phyloP scores from a whole-genome alignment of 2,329 filamentous ascomycete genomes.

The Rutstroemia sp. region DNA sequence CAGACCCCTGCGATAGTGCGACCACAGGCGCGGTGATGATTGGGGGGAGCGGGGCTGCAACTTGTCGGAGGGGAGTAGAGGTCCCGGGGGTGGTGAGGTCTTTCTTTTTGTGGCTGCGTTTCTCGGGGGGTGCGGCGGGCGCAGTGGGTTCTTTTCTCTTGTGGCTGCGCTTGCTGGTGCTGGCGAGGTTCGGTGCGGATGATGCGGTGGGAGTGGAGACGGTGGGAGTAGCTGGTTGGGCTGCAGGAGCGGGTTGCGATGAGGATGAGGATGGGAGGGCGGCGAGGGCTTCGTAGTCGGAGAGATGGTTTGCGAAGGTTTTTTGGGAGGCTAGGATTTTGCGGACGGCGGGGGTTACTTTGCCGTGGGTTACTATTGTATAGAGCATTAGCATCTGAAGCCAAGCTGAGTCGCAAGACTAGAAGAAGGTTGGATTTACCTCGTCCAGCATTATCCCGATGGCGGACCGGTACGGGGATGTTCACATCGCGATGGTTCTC shows the following conservation, averaged over 20 bases:
- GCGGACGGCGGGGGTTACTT: slow-evolving; percentile 48
- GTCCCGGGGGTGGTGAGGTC: slow-evolving; percentile 10
- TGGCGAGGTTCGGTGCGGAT: slow-evolving; percentile 16
- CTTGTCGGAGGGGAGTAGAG: not conserved
- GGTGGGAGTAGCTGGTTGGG: slow-evolving; percentile 9
- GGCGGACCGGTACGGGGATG: slow-evolving; percentile 60
- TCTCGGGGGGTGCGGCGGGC: not conserved
- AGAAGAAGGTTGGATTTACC: slow-evolving; percentile 22
- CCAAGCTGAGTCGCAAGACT: not conserved
- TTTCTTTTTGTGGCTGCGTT: slow-evolving; percentile 25
- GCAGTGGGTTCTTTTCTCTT: slow-evolving; percentile 1
- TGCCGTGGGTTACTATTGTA: slow-evolving; percentile 24
- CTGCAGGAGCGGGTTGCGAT: slow-evolving; percentile 26
- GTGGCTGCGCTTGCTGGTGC: slow-evolving; percentile 17
- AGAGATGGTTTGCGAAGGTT: slow-evolving; percentile 75
- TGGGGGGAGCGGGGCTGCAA: slow-evolving; percentile 8
- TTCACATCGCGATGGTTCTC: slow-evolving; percentile 68
- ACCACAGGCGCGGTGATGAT: slow-evolving; percentile 8
- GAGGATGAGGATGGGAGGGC: slow-evolving; percentile 34
- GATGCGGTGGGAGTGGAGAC: slow-evolving; percentile 19
- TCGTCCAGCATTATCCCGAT: slow-evolving; percentile 37
- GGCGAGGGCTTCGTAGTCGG: slow-evolving; percentile 63
- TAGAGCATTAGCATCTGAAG: not conserved
- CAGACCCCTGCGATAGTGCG: not conserved
- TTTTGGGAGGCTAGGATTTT: slow-evolving; percentile 75